phyloP scores from a whole-genome alignment of 805 yeast genomes.

The Suhomyces faveliae region DNA sequence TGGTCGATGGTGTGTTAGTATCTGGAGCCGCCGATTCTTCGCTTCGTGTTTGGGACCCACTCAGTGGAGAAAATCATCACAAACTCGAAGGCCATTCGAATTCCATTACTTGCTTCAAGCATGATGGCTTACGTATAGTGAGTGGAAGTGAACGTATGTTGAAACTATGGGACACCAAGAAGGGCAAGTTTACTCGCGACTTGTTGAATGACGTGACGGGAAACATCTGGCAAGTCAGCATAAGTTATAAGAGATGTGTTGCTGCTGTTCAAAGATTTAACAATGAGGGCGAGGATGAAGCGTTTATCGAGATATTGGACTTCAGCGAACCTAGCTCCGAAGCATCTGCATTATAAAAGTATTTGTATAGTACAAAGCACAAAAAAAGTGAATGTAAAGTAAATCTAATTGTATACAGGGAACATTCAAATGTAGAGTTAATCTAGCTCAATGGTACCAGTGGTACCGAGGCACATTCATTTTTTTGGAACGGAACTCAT shows the following conservation, averaged over 20 bases:
- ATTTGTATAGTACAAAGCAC: no score
- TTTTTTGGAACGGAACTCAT: no score
- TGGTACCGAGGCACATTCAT: no score
- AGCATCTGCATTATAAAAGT: background rate
- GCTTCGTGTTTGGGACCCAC: slow-evolving; percentile 89
- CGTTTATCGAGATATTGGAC: slow-evolving; percentile 82
- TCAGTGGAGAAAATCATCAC: slow-evolving; percentile 60
- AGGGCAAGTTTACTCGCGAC: slow-evolving; percentile 74
- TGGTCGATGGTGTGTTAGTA: slow-evolving; percentile 73
- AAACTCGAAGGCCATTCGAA: slow-evolving; percentile 78
- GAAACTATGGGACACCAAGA: slow-evolving; percentile 80
- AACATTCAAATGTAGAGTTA: no score
- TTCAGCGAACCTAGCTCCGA: slow-evolving; percentile 47
- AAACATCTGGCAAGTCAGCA: slow-evolving; percentile 92
- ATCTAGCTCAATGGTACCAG: no score
- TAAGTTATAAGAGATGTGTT: slow-evolving; percentile 79
- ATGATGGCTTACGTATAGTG: slow-evolving; percentile 77
- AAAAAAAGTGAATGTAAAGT: no score
- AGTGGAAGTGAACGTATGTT: slow-evolving; percentile 88
- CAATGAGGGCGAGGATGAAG: slow-evolving; percentile 49
- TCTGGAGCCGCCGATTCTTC: slow-evolving; percentile 97
- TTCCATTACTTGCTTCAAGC: slow-evolving; percentile 92
- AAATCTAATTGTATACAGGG: no score
- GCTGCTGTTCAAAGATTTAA: slow-evolving; percentile 74
- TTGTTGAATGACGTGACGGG: slow-evolving; percentile 73